phyloP scores from a whole-genome alignment of 1,139 yeast genomes.

The Suhomyces coccinellae region DNA sequence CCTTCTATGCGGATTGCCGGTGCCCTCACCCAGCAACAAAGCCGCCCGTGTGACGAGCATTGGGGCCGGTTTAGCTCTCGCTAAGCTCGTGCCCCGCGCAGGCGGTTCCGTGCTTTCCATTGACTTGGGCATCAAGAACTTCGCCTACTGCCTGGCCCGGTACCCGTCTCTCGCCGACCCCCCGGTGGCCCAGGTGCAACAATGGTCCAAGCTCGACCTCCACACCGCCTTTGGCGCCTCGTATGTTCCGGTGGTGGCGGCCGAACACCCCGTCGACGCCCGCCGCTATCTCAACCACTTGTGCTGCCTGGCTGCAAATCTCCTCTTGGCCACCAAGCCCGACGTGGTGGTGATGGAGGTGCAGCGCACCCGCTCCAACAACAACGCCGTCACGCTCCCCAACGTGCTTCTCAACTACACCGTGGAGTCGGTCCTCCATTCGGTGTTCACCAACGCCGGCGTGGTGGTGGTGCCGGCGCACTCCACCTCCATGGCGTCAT shows the following conservation, averaged over 20 bases:
- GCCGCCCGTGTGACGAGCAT: constrained; percentile 27
- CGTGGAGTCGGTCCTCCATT: constrained; percentile 35
- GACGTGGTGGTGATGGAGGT: constrained; percentile 36
- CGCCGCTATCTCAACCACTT: constrained; percentile 30
- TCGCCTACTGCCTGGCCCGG: constrained; percentile 35
- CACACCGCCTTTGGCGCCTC: constrained; percentile 21
- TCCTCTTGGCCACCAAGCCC: constrained; percentile 17
- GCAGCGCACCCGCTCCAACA: constrained; percentile 41
- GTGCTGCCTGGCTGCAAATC: constrained; percentile 22
- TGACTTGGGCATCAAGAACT: constrained; percentile 46
- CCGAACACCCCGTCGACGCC: constrained; percentile 23
- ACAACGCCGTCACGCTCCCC: constrained; percentile 39
- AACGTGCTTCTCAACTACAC: constrained; percentile 37
- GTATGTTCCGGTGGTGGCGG: constrained; percentile 16
- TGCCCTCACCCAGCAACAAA: constrained; percentile 29
- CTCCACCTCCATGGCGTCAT: constrained; percentile 37
- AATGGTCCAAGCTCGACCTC: constrained; percentile 36
- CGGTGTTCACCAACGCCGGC: constrained; percentile 20
- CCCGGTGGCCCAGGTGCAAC: constrained; percentile 10
- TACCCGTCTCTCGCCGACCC: constrained; percentile 13
- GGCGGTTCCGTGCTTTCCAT: constrained; percentile 28
- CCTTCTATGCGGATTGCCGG: constrained; percentile 36
- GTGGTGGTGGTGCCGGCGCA: constrained; percentile 33
- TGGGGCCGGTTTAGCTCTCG: constrained; percentile 22
- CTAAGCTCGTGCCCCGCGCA: constrained; percentile 12